Conservation (phyloP, 179 eudicot genomes). For the Corrigiola litoralis region DNA sequence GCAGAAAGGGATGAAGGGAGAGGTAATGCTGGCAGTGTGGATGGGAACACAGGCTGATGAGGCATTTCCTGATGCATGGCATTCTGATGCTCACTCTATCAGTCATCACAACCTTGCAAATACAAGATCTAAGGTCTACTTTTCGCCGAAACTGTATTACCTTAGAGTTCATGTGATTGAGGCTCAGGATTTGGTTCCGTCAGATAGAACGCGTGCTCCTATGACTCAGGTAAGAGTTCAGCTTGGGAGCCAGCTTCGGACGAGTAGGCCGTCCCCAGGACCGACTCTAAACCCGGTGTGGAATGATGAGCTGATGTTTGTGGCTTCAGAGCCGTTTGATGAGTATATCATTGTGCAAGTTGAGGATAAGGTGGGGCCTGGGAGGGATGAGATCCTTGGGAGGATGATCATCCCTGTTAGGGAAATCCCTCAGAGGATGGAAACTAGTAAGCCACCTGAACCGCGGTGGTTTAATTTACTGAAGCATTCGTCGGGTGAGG, state of each 20-base stretch:
- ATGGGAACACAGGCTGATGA: constrained; percentile 96
- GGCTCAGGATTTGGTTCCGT: constrained; percentile 82
- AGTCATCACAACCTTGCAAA: constrained; percentile 55
- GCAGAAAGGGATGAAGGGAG: constrained; percentile 38
- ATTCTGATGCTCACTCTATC: constrained; percentile 75
- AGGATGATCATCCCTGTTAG: constrained; percentile 50
- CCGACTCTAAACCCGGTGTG: constrained; percentile 55
- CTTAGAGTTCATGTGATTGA: constrained; percentile 71
- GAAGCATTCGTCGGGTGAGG: constrained; percentile 40
- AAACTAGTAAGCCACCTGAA: constrained; percentile 51
- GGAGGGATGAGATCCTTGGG: constrained; percentile 67
- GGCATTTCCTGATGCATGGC: constrained; percentile 93
- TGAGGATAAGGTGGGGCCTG: constrained; percentile 59
- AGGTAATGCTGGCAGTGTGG: constrained; percentile 90
- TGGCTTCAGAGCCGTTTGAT: constrained; percentile 87
- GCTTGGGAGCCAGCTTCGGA: constrained; percentile 53
- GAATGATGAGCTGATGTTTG: constrained; percentile 88
- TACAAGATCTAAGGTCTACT: constrained; percentile 78
- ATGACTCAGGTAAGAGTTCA: constrained; percentile 45
- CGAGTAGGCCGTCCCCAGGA: constrained; percentile 41
- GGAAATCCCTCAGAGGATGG: constrained; percentile 58
- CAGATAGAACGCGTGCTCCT: constrained; percentile 41
- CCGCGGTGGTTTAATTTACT: constrained; percentile 63
- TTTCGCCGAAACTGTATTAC: constrained; percentile 75
- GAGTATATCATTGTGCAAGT: constrained; percentile 53